Evolutionary conservation across 176 grass and related monocot species (phyloP).

Genomic region (Oryza meridionalis): DNA sequence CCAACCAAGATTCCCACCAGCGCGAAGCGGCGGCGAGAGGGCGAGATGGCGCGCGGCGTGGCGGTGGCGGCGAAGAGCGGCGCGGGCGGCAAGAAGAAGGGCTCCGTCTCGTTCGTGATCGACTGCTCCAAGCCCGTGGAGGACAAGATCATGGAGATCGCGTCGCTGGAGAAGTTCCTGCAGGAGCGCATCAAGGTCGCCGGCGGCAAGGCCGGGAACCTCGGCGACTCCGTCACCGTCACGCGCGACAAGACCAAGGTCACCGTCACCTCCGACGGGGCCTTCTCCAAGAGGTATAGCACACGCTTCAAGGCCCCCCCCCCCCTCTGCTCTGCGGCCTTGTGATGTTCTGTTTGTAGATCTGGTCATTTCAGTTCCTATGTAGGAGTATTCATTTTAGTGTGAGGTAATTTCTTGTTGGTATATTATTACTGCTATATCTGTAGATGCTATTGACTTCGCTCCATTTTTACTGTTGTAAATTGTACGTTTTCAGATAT

Average conservation of each 20-base stretch:
- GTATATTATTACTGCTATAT: not conserved
- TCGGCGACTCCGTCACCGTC: conserved; percentile 75
- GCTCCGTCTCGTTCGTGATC: conserved; percentile 68
- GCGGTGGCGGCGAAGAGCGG: conserved; percentile 45
- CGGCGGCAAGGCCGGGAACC: conserved; percentile 84
- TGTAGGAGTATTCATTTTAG: not conserved
- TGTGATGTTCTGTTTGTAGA: not conserved
- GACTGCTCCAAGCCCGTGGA: conserved; percentile 93
- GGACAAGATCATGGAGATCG: conserved; percentile 97
- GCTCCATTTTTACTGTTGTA: not conserved
- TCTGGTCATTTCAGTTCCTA: not conserved
- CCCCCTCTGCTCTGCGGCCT: too few relatives aligned
- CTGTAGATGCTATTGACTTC: not conserved
- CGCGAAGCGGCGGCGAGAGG: not conserved
- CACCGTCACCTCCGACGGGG: conserved; percentile 76
- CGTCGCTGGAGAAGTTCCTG: conserved; percentile 93
- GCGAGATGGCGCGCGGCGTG: conserved; percentile 53
- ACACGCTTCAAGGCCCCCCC: not conserved
- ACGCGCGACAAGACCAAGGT: conserved; percentile 80
- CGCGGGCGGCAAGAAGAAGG: conserved; percentile 77
- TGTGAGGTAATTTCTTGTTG: not conserved
- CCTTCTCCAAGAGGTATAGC: conserved; percentile 81
- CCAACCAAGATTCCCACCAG: conserved; percentile 1
- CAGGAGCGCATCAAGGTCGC: conserved; percentile 95
- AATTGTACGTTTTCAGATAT: not conserved